phyloP scores from a whole-genome alignment of 345 rosid species.

The Lepidium sativum region DNA sequence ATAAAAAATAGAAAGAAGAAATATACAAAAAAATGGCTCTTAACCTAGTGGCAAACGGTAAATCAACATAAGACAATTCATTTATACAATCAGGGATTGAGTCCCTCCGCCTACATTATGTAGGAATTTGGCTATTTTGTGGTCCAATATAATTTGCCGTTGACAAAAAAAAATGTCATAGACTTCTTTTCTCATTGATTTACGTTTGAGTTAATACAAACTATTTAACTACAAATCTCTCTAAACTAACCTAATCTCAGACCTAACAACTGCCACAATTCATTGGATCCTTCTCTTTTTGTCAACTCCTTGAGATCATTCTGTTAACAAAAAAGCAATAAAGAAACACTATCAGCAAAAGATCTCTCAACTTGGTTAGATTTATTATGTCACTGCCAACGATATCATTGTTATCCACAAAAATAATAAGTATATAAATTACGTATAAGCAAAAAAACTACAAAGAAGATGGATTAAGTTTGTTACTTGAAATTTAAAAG shows the following conservation, averaged over 20 bases:
- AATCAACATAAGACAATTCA: no score
- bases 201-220: background rate
- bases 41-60: no score
- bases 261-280: conserved; percentile 9
- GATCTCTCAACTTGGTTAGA: background rate
- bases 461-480: conserved; percentile 8
- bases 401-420: background rate
- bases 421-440: background rate
- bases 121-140: no score
- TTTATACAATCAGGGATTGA: no score
- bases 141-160: no score
- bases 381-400: background rate
- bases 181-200: conserved; percentile 17
- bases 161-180: conserved; percentile 9
- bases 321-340: background rate
- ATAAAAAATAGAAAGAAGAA: background rate
- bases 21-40: background rate
- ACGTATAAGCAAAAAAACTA: background rate
- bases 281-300: conserved; percentile 9
- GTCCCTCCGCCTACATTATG: no score
- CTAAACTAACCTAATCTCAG: conserved; percentile 1
- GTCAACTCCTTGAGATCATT: conserved; percentile 13
- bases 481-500: conserved; percentile 37
- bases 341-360: conserved; percentile 7
- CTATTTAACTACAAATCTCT: background rate